phyloP scores from a whole-genome alignment of 1,284 basidiomycete genomes.

The Cutaneotrichosporon dermatis region DNA sequence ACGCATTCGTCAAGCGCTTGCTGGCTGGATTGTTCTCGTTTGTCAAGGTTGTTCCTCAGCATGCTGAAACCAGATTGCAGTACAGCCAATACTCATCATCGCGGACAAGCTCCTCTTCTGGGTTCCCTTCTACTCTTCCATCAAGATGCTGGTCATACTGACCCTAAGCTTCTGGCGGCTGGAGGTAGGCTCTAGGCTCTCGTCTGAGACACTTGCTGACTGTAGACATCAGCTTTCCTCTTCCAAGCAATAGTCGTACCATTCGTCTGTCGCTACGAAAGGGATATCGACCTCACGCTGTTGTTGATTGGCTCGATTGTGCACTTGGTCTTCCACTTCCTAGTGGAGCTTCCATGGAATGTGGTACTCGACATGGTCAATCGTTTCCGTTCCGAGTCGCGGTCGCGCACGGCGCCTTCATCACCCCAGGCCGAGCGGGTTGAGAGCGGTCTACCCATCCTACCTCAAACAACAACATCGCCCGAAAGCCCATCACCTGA shows the following conservation, averaged over 20 bases:
- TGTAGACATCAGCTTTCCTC: constrained; percentile 26
- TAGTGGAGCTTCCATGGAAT: constrained; percentile 8
- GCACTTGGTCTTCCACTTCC: constrained; percentile 21
- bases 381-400: not conserved
- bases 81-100: constrained; percentile 10
- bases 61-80: constrained; percentile 18
- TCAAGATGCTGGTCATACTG: constrained; percentile 23
- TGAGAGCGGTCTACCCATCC: no score
- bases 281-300: constrained; percentile 35
- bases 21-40: constrained; percentile 37
- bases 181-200: constrained; percentile 20
- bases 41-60: constrained; percentile 1
- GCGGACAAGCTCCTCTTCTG: constrained; percentile 27
- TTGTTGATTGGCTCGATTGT: constrained; percentile 25
- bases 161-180: constrained; percentile 23
- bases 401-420: not conserved
- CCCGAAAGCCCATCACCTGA: no score
- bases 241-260: constrained; percentile 24
- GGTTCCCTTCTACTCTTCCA: constrained; percentile 36
- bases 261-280: constrained; percentile 28
- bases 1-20: constrained; percentile 28
- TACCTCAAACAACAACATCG: no score
- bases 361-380: not conserved
- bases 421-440: not conserved
- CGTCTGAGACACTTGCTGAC: not conserved